phyloP scores from a whole-genome alignment of 192 early-diverging fungal genomes.

The Spinellus fusiger region DNA sequence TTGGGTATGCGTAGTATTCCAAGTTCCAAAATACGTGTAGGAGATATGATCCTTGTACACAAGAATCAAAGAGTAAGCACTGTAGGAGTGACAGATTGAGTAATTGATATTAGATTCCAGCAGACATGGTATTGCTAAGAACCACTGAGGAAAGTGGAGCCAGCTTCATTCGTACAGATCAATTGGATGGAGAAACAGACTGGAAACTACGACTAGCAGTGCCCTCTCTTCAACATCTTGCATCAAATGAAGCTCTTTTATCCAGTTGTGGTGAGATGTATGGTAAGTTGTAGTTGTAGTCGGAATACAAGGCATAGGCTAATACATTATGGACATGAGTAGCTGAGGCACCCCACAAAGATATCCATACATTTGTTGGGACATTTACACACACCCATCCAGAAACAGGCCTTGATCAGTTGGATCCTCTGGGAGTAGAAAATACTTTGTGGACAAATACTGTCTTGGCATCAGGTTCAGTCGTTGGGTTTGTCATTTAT shows the following conservation, averaged over 20 bases:
- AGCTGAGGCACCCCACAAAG: slow-evolving; percentile 88
- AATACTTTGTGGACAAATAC: slow-evolving; percentile 97
- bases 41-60: slow-evolving; percentile 76
- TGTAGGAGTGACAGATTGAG: background rate
- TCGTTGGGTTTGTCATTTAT: slow-evolving; percentile 82
- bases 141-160: slow-evolving; percentile 80
- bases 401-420: slow-evolving; percentile 24
- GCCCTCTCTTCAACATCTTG: slow-evolving; percentile 70
- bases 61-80: slow-evolving; percentile 73
- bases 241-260: slow-evolving; percentile 36
- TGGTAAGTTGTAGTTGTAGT: too few species aligned
- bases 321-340: too few species aligned
- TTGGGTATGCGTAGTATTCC: slow-evolving; percentile 59
- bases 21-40: slow-evolving; percentile 82
- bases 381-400: slow-evolving; percentile 47
- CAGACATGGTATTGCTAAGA: slow-evolving; percentile 82
- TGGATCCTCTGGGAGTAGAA: slow-evolving; percentile 76
- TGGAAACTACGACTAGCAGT: slow-evolving; percentile 92
- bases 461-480: slow-evolving; percentile 86
- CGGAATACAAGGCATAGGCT: too few species aligned
- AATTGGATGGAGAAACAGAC: slow-evolving; percentile 96
- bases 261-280: too few species aligned
- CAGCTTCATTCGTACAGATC: slow-evolving; percentile 95
- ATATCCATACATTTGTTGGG: slow-evolving; percentile 90
- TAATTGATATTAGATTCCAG: slow-evolving; percentile 56